Conservation (phyloP, 371 early-diverging fungal genomes). For the Thermomucor indicae-seudaticae region DNA sequence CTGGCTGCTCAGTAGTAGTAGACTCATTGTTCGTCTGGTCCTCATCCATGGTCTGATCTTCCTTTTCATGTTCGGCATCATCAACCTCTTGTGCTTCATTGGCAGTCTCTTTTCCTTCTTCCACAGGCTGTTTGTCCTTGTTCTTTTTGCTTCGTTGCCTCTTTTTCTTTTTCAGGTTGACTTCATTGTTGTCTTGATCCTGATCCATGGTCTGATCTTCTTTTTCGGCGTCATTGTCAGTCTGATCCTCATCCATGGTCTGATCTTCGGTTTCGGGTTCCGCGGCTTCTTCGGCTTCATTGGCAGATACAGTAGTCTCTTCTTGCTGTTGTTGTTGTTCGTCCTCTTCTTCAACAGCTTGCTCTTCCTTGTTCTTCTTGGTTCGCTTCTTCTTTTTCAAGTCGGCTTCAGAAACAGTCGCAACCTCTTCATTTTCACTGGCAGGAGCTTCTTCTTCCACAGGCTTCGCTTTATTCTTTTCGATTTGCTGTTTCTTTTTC, state of each 20-base stretch:
- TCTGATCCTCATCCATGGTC: neutral
- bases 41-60: neutral
- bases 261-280: conserved; percentile 1
- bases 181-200: neutral
- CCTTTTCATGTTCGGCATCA: neutral
- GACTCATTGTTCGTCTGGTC: neutral
- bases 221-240: neutral
- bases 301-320: neutral
- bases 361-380: neutral
- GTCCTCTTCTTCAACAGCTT: conserved; percentile 5
- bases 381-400: conserved; percentile 9
- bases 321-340: too few relatives aligned
- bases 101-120: too few relatives aligned
- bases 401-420: neutral
- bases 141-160: neutral
- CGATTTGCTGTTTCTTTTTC: conserved; percentile 10
- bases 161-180: neutral
- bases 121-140: neutral
- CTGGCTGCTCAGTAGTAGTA: too few relatives aligned
- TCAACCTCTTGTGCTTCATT: conserved; percentile 8
- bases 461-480: neutral
- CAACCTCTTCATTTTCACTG: conserved; percentile 5
- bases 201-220: neutral
- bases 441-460: conserved; percentile 7
- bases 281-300: conserved; percentile 5